Evolutionary conservation across 2,329 filamentous ascomycete genomes (phyloP), one percentile per base, ranked within the genome.

Genomic region (Pseudogymnoascus sp.): DNA sequence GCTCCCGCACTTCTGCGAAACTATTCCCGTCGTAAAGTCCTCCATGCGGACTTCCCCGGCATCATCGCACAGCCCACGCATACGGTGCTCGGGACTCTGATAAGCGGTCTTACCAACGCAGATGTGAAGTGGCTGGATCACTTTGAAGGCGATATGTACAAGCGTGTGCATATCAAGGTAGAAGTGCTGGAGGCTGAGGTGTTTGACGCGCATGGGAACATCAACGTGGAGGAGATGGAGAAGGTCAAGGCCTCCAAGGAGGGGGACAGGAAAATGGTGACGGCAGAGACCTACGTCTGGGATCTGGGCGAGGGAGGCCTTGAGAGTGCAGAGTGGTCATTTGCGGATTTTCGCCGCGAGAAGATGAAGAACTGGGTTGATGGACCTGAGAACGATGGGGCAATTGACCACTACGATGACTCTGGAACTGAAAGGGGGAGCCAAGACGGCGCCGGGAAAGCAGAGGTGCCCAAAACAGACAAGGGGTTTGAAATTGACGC

Each of bases 241-340:
- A 62, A 63, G 24, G 66, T 39, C n/a, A 37, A 59, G 0, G 60
- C 64, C 7, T 62, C 54, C 3, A 63, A 66, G 26, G 37, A 62
- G 21, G 74, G 75, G 71, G 75, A 11, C 77, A 76, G n/a, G 70
- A 77, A 79, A 58, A 75, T 79, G 65, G 78, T 81, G 59, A 74
- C 78, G 63, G 81, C 85, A 2, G 77, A 81, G 59, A 84, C 84
- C 10, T 92, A 92, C 71, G 80, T 92, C 4, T 92, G 82, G 74
- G 76, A 78, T 47, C 72, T 71, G 11, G 65, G 76, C 1, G 72
- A 76, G 13, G 66, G 73, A 0, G 37, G 69, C 0, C 75, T 97
- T 15, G 90, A 96, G 73, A 78, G 82, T 33, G 74, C 77, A 21
- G 92, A 96, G 73, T 97, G 93, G 93, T 90, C 96, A 72, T 94